Evolutionary conservation across 495 filamentous ascomycete species (phyloP), one percentile per base, ranked within the genome.

Genomic region (Hyaloscypha variabilis): DNA sequence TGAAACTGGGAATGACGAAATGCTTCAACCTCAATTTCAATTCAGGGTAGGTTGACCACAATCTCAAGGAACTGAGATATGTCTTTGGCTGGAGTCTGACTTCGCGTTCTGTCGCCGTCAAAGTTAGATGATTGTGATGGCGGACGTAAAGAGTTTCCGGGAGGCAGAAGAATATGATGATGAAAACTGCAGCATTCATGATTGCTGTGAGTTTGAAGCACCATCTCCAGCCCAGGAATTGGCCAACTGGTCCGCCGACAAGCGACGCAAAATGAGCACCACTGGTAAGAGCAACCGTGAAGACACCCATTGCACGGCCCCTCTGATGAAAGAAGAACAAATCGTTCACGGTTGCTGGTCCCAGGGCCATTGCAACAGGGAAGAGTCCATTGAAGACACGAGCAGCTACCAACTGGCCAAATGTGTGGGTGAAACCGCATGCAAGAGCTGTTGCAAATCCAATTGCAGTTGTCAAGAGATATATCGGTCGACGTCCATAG

Each of bases 81-180:
- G 51, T 54, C 17, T 54, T 54, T 0, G 51, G 51, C 8, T n/a
- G 24, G 51, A 54, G 2, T 6, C 26, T 23, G 17, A 54, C 26
- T n/a, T 54, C 51, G 11, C 51, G 21, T 29, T 54, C 51, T 25
- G 8, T 25, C 21, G 26, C 26, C 23, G 51, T 54, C 19, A n/a
- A 8, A 10, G 51, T 54, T 17, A 54, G 17, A 8, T 23, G 51
- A 10, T n/a, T 4, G 13, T 54, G 51, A 25, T 54, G 21, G 21
- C 51, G 51, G 21, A 54, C 17, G 51, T 58, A 58, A 8, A 58
- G 29, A 34, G 54, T 58, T n/a, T 58, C 54, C 28, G 54, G 54
- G 29, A 58, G 54, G n/a, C 25, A 29, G 11, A 58, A 58, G 10
- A n/a, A 34, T 29, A 58, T 58, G 2, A 58, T 23, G 0, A 58